phyloP scores from a whole-genome alignment of 805 yeast species.

The Metschnikowia corniflorae region DNA sequence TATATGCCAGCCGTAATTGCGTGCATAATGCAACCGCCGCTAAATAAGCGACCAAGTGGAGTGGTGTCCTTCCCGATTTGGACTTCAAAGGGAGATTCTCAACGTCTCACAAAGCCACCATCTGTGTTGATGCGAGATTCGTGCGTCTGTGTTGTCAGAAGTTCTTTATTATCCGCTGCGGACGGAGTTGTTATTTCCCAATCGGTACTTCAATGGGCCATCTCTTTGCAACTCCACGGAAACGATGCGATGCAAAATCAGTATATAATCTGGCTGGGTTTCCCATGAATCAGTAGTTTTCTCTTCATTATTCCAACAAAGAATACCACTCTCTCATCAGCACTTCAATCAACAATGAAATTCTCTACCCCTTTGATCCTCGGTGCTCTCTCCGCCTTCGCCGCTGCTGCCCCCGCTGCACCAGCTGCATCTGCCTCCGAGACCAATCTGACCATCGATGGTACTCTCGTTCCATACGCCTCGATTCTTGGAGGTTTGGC shows the following conservation, averaged over 20 bases:
- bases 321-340: too few relatives aligned
- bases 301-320: background rate
- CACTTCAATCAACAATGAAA: slow-evolving; percentile 10
- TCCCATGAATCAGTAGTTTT: background rate
- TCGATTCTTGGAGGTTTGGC: slow-evolving; percentile 14
- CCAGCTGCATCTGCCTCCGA: too few relatives aligned
- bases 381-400: slow-evolving; percentile 13
- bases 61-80: slow-evolving; percentile 4
- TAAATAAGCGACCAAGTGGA: slow-evolving; percentile 7
- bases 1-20: slow-evolving; percentile 1
- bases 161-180: background rate
- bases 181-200: slow-evolving; percentile 1
- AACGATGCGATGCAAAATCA: too few relatives aligned
- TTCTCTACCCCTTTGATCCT: slow-evolving; percentile 13
- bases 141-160: background rate
- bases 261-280: background rate
- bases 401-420: slow-evolving; percentile 16
- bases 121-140: background rate
- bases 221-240: too few relatives aligned
- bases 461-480: slow-evolving; percentile 13
- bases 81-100: slow-evolving; percentile 9
- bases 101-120: background rate
- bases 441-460: slow-evolving; percentile 2
- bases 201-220: slow-evolving; percentile 11
- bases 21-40: slow-evolving; percentile 6